A percentile compares a stretch with the other conserved stretches of the same genome.
phyloP scores from a whole-genome alignment of 805 yeast genomes.

The Cyberlindnera euphorbiiphila region DNA sequence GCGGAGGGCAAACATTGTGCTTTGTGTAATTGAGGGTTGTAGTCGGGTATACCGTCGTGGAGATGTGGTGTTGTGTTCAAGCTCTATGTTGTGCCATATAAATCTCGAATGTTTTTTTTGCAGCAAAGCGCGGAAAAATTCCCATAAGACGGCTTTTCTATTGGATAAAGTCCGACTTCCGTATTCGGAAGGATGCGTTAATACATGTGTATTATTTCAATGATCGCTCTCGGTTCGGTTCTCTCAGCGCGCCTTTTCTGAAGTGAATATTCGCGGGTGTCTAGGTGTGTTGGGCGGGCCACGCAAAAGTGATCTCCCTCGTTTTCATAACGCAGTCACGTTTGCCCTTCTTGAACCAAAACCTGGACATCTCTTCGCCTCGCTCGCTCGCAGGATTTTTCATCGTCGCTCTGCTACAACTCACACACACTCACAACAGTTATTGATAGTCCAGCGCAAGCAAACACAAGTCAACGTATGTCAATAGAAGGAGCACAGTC shows the following conservation, averaged over 20 bases:
- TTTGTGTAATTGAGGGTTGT: too few species aligned
- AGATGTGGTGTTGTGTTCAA: slow-evolving; percentile 1
- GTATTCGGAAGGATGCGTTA: slow-evolving; percentile 7
- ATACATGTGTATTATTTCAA: slow-evolving; percentile 4
- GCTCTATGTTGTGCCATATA: background rate
- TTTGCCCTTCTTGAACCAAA: background rate
- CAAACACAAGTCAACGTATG: slow-evolving; percentile 14
- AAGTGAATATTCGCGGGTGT: too few species aligned
- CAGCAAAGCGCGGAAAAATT: slow-evolving; percentile 2
- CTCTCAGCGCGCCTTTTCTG: background rate
- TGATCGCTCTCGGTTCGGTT: too few species aligned
- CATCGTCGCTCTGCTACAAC: slow-evolving; percentile 4
- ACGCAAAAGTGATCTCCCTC: too few species aligned
- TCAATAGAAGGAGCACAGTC: background rate
- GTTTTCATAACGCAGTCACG: too few species aligned
- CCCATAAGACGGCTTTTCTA: slow-evolving; percentile 19
- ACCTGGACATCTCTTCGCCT: slow-evolving; percentile 9
- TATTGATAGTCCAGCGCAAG: slow-evolving; percentile 6
- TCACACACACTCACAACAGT: slow-evolving; percentile 1
- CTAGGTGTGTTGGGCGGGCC: too few species aligned
- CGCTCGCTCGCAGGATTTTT: slow-evolving; percentile 8
- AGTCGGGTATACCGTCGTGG: background rate
- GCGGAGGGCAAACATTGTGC: slow-evolving; percentile 35
- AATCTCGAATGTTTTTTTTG: slow-evolving; percentile 25
- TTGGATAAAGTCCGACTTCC: slow-evolving; percentile 23